phyloP scores from a whole-genome alignment of 2,329 filamentous ascomycete species.

The Beauveria sp. region DNA sequence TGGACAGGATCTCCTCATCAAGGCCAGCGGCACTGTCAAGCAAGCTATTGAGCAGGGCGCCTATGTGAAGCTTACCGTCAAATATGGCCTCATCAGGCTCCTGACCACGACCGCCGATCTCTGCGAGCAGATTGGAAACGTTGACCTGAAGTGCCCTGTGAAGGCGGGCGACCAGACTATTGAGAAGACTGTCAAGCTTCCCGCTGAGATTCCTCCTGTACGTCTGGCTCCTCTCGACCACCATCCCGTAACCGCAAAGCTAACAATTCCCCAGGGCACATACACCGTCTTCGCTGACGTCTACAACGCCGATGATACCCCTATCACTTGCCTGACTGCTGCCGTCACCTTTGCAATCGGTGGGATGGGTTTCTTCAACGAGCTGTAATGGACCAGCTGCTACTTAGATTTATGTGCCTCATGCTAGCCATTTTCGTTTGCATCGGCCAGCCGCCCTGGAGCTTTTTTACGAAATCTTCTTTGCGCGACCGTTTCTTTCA shows the following conservation, averaged over 20 bases:
- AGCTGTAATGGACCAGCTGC: slow-evolving; percentile 28
- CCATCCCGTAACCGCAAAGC: slow-evolving; percentile 1
- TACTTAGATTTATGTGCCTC: slow-evolving; percentile 7
- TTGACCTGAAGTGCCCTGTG: slow-evolving; percentile 83
- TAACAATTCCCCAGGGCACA: slow-evolving; percentile 55
- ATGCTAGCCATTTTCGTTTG: slow-evolving; percentile 4
- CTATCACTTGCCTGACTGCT: slow-evolving; percentile 82
- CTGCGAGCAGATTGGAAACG: slow-evolving; percentile 82
- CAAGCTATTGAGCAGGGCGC: slow-evolving; percentile 70
- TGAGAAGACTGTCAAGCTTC: slow-evolving; percentile 76
- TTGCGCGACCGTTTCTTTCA: slow-evolving; percentile 13
- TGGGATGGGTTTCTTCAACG: slow-evolving; percentile 29
- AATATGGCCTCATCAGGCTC: slow-evolving; percentile 88
- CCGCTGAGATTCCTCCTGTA: slow-evolving; percentile 82
- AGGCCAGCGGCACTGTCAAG: slow-evolving; percentile 66
- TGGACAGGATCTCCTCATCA: slow-evolving; percentile 69
- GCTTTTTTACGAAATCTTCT: not conserved
- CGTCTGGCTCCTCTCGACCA: slow-evolving; percentile 27
- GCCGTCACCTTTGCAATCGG: slow-evolving; percentile 52
- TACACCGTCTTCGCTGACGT: slow-evolving; percentile 89
- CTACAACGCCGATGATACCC: slow-evolving; percentile 60
- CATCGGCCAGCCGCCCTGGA: slow-evolving; percentile 1
- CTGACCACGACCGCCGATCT: slow-evolving; percentile 75
- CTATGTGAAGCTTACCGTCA: slow-evolving; percentile 76
- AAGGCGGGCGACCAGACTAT: slow-evolving; percentile 68